These are phyloP conservation scores for Suhomyces bokatorum DNA, from an alignment of 1,139 yeast species.

Conservation along the genomic window DNA sequence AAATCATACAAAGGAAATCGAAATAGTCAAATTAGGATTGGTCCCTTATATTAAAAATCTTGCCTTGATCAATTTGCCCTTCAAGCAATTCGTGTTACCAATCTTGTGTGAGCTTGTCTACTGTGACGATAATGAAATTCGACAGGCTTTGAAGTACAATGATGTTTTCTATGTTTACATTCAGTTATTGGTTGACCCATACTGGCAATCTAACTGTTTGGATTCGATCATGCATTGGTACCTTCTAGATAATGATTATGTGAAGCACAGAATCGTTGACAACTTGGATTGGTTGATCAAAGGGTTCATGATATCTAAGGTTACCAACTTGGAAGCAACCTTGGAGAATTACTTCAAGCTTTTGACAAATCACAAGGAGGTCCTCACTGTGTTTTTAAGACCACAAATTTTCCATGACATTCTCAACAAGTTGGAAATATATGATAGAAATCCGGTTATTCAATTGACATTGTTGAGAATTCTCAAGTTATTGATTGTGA, in stretches of 20 bases:
- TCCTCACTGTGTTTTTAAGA: conserved; percentile 29
- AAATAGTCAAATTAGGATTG: conserved; percentile 54
- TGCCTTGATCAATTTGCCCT: conserved; percentile 48
- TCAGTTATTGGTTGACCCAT: conserved; percentile 54
- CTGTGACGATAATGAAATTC: conserved; percentile 39
- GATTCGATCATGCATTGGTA: conserved; percentile 54
- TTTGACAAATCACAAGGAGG: conserved; percentile 21
- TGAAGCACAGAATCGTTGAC: conserved; percentile 27
- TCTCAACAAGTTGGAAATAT: conserved; percentile 27
- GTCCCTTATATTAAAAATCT: conserved; percentile 52
- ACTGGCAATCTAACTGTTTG: conserved; percentile 70
- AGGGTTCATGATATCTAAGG: conserved; percentile 42
- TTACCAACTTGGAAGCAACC: conserved; percentile 43
- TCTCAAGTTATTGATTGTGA: conserved; percentile 25
- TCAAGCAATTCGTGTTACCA: conserved; percentile 63
- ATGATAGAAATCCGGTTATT: conserved; percentile 38
- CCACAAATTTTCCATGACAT: conserved; percentile 32
- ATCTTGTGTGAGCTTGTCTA: conserved; percentile 63
- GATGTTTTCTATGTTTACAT: conserved; percentile 50
- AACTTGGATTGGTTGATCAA: conserved; percentile 37
- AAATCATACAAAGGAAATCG: conserved; percentile 52
- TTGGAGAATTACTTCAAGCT: conserved; percentile 42
- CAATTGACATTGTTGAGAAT: conserved; percentile 39
- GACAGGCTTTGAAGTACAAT: conserved; percentile 37
- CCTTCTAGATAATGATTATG: conserved; percentile 27